phyloP scores from a whole-genome alignment of 352 stramenopile genomes.

The Pythium chondricola region DNA sequence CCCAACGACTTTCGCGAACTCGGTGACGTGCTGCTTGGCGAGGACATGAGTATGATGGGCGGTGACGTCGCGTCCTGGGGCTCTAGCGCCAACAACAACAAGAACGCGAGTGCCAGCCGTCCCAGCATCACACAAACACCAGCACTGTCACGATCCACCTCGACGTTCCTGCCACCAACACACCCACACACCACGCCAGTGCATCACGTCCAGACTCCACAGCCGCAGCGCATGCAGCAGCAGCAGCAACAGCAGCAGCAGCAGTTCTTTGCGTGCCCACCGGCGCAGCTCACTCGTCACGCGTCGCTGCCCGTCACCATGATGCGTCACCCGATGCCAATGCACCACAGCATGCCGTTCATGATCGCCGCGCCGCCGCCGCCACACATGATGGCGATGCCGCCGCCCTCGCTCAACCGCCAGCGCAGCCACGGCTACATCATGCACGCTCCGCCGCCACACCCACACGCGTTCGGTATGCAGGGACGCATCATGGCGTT shows the following conservation, averaged over 20 bases:
- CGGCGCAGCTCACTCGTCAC: slow-evolving; percentile 60
- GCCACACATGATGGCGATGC: slow-evolving; percentile 16
- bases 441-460: slow-evolving; percentile 31
- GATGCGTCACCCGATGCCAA: slow-evolving; percentile 31
- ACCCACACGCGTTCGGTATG: slow-evolving; percentile 17
- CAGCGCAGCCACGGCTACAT: slow-evolving; percentile 67
- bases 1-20: slow-evolving; percentile 17
- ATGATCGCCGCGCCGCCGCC: slow-evolving; percentile 22
- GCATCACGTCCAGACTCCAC: slow-evolving; percentile 10
- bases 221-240: slow-evolving; percentile 18
- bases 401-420: slow-evolving; percentile 35
- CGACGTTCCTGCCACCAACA: slow-evolving; percentile 15
- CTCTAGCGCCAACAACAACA: slow-evolving; percentile 7
- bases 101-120: neutral
- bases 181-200: slow-evolving; percentile 8
- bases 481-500: slow-evolving; percentile 11
- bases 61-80: slow-evolving; percentile 58
- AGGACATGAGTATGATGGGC: slow-evolving; percentile 64
- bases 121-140: too few species aligned
- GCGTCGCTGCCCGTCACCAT: slow-evolving; percentile 52
- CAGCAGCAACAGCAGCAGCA: slow-evolving; percentile 7
- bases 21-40: slow-evolving; percentile 51
- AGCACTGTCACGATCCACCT: slow-evolving; percentile 8
- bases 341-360: slow-evolving; percentile 19
- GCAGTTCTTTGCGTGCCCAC: slow-evolving; percentile 35